Evolutionary conservation across 139 green algal species (phyloP), one percentile per base, ranked within the genome.

Genomic region (Closterium sp.): DNA sequence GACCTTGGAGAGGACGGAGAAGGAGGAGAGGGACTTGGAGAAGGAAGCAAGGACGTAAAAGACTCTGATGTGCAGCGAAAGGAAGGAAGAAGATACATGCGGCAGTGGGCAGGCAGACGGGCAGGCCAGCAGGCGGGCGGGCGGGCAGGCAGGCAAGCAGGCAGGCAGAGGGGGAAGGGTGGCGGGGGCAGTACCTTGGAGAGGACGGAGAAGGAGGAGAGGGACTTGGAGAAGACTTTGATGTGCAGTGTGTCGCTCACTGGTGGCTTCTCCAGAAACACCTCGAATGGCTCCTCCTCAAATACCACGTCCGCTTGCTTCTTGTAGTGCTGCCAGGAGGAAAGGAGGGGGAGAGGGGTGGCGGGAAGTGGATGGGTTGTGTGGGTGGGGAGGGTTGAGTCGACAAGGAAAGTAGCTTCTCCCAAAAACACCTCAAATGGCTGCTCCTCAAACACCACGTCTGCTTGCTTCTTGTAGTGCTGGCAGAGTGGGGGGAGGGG

Each of bases 221-320:
- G 32, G 9, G 91, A 85, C 91, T 93, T 93, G 32, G 31, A 42
- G 30, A 38, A 91, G 21, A 79, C 86, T 24, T 91, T 34, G 38
- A 93, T 42, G 88, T 93, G 85, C 29, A 93, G 62, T 0, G 42
- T 32, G 24, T 93, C 91, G 9, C 70, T 34, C 31, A 32, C n/a
- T 11, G 91, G 91, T 17, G 86, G 42, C 84, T 87, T 27, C 3
- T 87, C 27, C 86, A 93, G 31, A 17, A 85, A 30, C 21, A 93
- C 92, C 28, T 91, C 32, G 29, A 93, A 93, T 0, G 86, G 86
- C 7, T 30, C 32, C 86, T 93, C 91, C 30, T 91, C 87, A 32
- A 91, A 93, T 0, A 92, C 91, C n/a, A n/a, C n/a, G 2, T 91
- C 38, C 2, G 86, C 79, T 5, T 50, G 45, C 84, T 93, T 93